Base-by-base conservation (phyloP, 495 filamentous ascomycete species). In the Cudoniella acicularis region DNA sequence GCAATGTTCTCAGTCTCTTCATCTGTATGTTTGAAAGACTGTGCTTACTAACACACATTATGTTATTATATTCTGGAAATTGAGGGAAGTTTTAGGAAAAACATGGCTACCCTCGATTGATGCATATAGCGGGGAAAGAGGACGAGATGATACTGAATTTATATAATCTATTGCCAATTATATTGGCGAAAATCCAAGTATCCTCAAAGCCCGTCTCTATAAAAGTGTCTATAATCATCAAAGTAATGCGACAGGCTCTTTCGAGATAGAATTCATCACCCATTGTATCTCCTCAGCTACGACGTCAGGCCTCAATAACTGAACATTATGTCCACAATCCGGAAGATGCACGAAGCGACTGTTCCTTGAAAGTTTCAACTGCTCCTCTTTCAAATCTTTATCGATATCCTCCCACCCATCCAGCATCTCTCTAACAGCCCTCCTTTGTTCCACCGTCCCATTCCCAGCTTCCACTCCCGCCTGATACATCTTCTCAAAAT, bases 271-370 rank as follows among this genome's bases (percentile, higher is more conserved):
- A 13, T 36, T 13, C 30, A 36, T 36, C 30, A 67, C 62, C 67
- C 66, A 70, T 53, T 62, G 61, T 20, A 69, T 61, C 47, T 59
- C 68, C 49, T 67, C 51, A n/a, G 49, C 57, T 64, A 60, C 52
- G 50, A 59, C 61, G 49, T 41, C 54, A 49, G 55, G 65, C 54
- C 71, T 61, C 16, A 64, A 68, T 48, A 72, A 52, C 50, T 72
- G 69, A 22, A 70, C 66, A 63, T 67, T 69, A 61, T 73, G 70
- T n/a, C 70, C 70, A 66, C 69, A 70, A 49, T 70, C 59, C 10
- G 61, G 51, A 59, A 70, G 67, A 13, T 48, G 16, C 23, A 59
- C 21, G 16, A n/a, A 47, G 1, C 26, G 21, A 16, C 62, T 63
- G 36, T 65, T 57, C 53, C 63, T 59, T 10, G 69, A 69, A 20